Evolutionary conservation across 1,284 basidiomycete species (phyloP).

Genomic region (Chalciporus piperatoides): DNA sequence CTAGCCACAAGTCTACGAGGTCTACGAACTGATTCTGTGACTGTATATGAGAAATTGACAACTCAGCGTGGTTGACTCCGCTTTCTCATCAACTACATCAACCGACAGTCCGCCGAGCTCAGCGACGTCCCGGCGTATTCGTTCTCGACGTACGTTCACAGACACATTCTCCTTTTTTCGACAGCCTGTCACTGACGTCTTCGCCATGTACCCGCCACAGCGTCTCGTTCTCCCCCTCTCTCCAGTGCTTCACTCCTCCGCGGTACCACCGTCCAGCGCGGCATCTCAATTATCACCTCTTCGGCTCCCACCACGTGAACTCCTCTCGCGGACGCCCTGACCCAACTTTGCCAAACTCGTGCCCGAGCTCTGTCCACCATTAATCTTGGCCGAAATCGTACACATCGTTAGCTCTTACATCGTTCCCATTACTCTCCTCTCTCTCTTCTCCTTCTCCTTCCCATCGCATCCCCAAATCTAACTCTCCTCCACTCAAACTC

Average conservation of each 20-base stretch:
- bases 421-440: constrained; percentile 17
- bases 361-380: constrained; percentile 32
- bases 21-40: no score
- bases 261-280: constrained; percentile 14
- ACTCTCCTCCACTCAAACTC: background rate
- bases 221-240: constrained; percentile 13
- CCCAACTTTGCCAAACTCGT: constrained; percentile 37
- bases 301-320: constrained; percentile 37
- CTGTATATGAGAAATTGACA: constrained; percentile 13
- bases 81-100: constrained; percentile 21
- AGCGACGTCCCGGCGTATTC: constrained; percentile 28
- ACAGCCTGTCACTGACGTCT: constrained; percentile 24
- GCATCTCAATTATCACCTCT: constrained; percentile 23
- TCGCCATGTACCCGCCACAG: constrained; percentile 22
- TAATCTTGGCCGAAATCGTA: constrained; percentile 34
- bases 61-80: constrained; percentile 29
- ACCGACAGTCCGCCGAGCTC: constrained; percentile 37
- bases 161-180: constrained; percentile 14
- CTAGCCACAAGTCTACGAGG: no score
- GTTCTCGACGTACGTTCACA: constrained; percentile 25
- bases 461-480: constrained; percentile 11
- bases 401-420: constrained; percentile 27
- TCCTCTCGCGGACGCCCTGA: constrained; percentile 29
- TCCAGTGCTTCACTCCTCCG: constrained; percentile 5
- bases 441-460: constrained; percentile 1